Evolutionary conservation across 805 yeast species (phyloP), one percentile per base, ranked within the genome.

Genomic region (Ogataea paradorogensis): DNA sequence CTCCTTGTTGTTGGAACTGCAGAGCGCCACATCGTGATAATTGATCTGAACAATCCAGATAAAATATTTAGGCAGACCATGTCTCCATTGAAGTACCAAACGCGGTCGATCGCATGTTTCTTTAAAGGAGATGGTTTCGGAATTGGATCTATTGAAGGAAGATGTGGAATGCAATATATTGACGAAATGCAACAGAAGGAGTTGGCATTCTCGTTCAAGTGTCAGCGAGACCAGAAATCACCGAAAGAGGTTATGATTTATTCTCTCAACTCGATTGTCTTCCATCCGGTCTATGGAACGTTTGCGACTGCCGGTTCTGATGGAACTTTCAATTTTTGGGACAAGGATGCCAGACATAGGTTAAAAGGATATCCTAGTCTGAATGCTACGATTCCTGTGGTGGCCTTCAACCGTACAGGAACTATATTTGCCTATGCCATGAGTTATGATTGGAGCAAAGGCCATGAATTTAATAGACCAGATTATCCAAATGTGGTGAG

Each of bases 381-480:
- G 11, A 75, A 74, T 36, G 74, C 78, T 26, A 71, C 95, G 0
- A 82, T 93, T 38, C 73, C 95, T 0, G 80, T 84, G 27, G 74
- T 89, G 1, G 80, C 80, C 4, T 93, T 91, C 69, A 93, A 88
- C 66, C 72, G 86, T 48, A 80, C 71, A 34, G 99, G 99, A 38
- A 62, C 79, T 23, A 78, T 93, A 9, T 81, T 85, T 61, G 98
- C 97, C 3, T 88, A 93, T 58, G 96, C 97, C 2, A 60, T 87
- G 45, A 80, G 95, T 47, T 91, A 93, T 65, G 99, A 93, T 61
- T 93, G 99, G 99, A 76, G 88, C 43, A 89, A 89, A 59, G 95
- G 95, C n/a, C 74, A 84, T 62, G 80, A 74, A 58, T 83, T 73
- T 53, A 88, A 86, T 67, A 75, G 81, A 30, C 84, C 79, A 3